phyloP scores from a whole-genome alignment of 2,329 filamentous ascomycete species.

The Neurospora crassa region DNA sequence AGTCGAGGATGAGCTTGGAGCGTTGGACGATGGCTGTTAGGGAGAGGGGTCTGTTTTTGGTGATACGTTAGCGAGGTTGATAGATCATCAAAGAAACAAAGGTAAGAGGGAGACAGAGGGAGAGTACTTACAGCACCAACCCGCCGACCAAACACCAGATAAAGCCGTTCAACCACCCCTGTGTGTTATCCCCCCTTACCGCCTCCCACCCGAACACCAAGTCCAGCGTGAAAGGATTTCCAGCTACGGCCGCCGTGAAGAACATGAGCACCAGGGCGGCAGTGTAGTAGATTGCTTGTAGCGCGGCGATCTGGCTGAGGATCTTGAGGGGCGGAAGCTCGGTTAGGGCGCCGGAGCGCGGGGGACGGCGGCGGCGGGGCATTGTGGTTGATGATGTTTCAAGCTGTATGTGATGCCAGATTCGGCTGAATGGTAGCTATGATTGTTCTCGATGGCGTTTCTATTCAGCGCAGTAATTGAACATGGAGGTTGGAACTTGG shows the following conservation, averaged over 20 bases:
- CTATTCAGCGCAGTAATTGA: background rate
- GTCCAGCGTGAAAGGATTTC: constrained; percentile 41
- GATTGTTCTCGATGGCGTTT: background rate
- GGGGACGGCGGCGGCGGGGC: constrained; percentile 47
- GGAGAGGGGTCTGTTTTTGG: constrained; percentile 57
- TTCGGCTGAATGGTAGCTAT: background rate
- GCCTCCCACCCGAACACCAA: constrained; percentile 48
- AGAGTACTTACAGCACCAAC: constrained; percentile 35
- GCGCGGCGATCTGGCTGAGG: constrained; percentile 45
- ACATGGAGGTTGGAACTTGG: background rate
- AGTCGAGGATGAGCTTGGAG: constrained; percentile 91
- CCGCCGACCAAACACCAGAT: constrained; percentile 48
- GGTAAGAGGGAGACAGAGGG: background rate
- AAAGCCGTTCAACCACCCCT: constrained; percentile 50
- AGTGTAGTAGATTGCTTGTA: constrained; percentile 42
- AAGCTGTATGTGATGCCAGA: background rate
- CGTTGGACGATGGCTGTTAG: constrained; percentile 77
- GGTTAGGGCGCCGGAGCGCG: constrained; percentile 48
- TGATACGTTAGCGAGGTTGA: too few relatives aligned
- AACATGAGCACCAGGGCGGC: constrained; percentile 18
- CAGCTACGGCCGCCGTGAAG: constrained; percentile 50
- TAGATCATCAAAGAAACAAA: too few relatives aligned
- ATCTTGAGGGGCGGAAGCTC: constrained; percentile 54
- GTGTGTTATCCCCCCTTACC: constrained; percentile 52
- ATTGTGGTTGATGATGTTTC: constrained; percentile 23